Base-by-base conservation (phyloP, 140 eudicot genomes). In the Bidens hawaiensis region DNA sequence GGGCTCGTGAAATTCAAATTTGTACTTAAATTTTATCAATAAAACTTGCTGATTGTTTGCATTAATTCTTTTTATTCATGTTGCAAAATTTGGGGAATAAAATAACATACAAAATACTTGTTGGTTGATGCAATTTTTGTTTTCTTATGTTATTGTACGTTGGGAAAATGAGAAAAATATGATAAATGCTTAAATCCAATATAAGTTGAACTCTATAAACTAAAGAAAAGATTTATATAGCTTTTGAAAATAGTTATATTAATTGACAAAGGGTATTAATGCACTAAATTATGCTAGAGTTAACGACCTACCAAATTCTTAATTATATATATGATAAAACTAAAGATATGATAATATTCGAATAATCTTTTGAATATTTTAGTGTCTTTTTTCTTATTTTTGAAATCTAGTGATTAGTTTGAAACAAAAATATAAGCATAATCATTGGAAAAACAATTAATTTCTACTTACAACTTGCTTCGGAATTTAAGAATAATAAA, bases 11-110 rank as follows among this genome's bases (percentile, higher is more conserved):
- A 65, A 73, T 58, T 73, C 62, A 57, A 73, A 65, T 65, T 66
- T 66, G 73, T 73, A 36, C 23, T 38, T 65, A 73, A n/a, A 71
- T 62, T 63, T 65, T 26, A 58, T 73, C 55, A 73, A 66, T 66
- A 73, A 65, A 57, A 66, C 63, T 25, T 73, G 54, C 73, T 38
- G 25, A 13, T 60, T 67, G 63, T 66, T 66, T 73, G 73, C 38
- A 57, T 65, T 47, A 13, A 4, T 11, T 24, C 17, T 27, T 69
- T 13, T 0, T 21, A 1, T 27, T 3, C 34, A 24, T 13, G 17
- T 14, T 24, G 34, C 33, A 51, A 51, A 24, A 33, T 51, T 51
- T 12, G n/a, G 4, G 15, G 5, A 15, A 45, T 15, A 45, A 15
- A 45, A 5, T 16, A 16, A 16, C 16, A 15, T 45, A 50, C n/a